phyloP scores from a whole-genome alignment of 768 basidiomycete species.

The Phlebiopsis flavidoalba region DNA sequence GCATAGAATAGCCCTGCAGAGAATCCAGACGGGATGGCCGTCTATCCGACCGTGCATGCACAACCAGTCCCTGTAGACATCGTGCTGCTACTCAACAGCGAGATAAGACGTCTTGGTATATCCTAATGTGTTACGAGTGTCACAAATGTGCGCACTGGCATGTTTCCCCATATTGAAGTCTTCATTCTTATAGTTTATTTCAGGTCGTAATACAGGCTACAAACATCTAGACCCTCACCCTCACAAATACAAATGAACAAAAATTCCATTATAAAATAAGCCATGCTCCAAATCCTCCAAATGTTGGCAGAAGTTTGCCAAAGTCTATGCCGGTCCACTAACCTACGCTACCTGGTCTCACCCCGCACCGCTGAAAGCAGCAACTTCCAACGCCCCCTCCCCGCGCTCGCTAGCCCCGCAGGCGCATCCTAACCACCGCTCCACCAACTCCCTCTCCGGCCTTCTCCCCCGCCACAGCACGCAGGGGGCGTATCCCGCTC shows the following conservation, averaged over 20 bases:
- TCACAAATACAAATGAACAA: too few relatives aligned
- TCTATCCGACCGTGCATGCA: constrained; percentile 62
- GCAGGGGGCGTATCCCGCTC: neutral
- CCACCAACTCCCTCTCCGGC: neutral
- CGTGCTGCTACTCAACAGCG: constrained; percentile 58
- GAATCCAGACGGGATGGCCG: constrained; percentile 45
- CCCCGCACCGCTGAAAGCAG: neutral
- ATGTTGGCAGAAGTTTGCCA: constrained; percentile 72
- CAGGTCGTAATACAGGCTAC: constrained; percentile 74
- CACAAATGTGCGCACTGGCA: constrained; percentile 56
- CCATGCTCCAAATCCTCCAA: too few relatives aligned
- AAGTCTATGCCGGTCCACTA: constrained; percentile 56
- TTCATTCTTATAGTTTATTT: neutral
- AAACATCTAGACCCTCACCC: constrained; percentile 56
- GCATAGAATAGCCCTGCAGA: neutral
- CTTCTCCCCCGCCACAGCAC: neutral
- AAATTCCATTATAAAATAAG: too few relatives aligned
- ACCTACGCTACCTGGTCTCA: constrained; percentile 44
- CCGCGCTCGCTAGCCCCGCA: constrained; percentile 6
- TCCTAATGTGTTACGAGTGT: constrained; percentile 56
- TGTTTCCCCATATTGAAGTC: neutral
- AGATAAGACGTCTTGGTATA: constrained; percentile 67
- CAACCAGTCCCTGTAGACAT: constrained; percentile 58
- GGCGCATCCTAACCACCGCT: neutral
- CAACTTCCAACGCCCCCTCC: constrained; percentile 20